Base-by-base conservation (phyloP, 306 rosid species). In the Quercus variabilis region DNA sequence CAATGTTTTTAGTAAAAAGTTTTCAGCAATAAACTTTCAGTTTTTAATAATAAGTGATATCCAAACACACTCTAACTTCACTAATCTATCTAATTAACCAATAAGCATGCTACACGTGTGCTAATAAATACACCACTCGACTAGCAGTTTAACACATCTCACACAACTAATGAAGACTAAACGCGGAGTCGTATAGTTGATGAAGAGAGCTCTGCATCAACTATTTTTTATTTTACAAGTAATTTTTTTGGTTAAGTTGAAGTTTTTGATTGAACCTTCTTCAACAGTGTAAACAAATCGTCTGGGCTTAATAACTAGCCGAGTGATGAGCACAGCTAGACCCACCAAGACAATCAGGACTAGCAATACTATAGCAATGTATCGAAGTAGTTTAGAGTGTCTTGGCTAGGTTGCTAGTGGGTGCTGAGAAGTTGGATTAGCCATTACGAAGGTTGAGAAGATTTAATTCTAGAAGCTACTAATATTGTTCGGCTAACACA, bases 261-360 rank as follows among this genome's bases (percentile, higher is more conserved):
- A 91, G 64, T 84, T 83, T 30, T 83, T 89, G 68, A 95, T 77
- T 17, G 88, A 79, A 52, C 89, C 95, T 21, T 86, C 78, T 75
- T 95, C 97, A 14, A 92, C 84, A 55, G 85, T 91, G 83, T 89
- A 95, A 31, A 79, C 84, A 56, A 95, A 80, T 46, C 65, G 83
- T 19, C 76, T 91, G 0, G 99, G 99, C 79, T 55, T 90, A 67
- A 95, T 2, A 1, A 87, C 80, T 1, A 92, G 78, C 98, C 98
- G 89, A 1, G 74, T 82, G 75, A 93, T 86, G 83, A 95, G 90
- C 55, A 91, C 87, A 0, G 86, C 91, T 60, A 92, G 38, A 6
- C 98, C 97, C 15, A 84, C 82, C 2, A 91, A 80, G 55, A 95
- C 79, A 21, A 95, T 81, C 18, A 83, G 49, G 3, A 76, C 65